Base-by-base conservation (phyloP, 352 stramenopile genomes). In the Globisporangium spiculum region DNA sequence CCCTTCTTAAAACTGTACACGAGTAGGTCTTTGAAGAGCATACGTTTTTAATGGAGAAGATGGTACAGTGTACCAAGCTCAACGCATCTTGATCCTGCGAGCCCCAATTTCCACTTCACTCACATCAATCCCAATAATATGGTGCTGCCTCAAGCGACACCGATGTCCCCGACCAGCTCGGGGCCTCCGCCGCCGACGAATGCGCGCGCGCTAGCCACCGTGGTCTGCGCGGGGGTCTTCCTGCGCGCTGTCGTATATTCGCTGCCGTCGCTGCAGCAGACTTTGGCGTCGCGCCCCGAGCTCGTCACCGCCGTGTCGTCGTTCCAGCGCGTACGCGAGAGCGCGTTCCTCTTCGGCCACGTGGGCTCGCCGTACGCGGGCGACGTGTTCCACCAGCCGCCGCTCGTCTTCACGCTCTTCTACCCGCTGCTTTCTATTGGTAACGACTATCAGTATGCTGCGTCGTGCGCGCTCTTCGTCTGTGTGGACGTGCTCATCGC, bases 331-430 rank as follows among this genome's bases (percentile, higher is more conserved):
- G 67, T 93, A 53, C 73, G 75, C 34, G 88, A 96, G 66, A 75
- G 80, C 41, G 80, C 74, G 10, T 89, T 83, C 58, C 79, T 94
- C 24, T 83, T 83, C 58, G 65, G 69, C 16, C 56, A 73, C 27
- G 71, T 66, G 1, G 76, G 80, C 9, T 86, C 82, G 22, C 84
- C 88, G 20, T 96, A 96, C 71, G 70, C 82, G 0, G 88, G 86
- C 34, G 88, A 96, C 72, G 78, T 87, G 41, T 96, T 90, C 74
- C 88, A 96, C 69, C 88, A 96, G 72, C 84, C 86, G 34, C 83
- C 85, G 67, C 81, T 96, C 41, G 75, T 93, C 32, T 91, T 94
- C 60, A 80, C 81, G 24, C 67, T 86, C 56, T 78, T 92, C 52
- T 90, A 90, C 66, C 79, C 78, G 18, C 24, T 69, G 12, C 38